Percentiles rank a stretch among this genome's conserved stretches.
Evolutionary conservation across 495 filamentous ascomycete genomes (phyloP).

Genomic region (Evansstolkia leycettana): DNA sequence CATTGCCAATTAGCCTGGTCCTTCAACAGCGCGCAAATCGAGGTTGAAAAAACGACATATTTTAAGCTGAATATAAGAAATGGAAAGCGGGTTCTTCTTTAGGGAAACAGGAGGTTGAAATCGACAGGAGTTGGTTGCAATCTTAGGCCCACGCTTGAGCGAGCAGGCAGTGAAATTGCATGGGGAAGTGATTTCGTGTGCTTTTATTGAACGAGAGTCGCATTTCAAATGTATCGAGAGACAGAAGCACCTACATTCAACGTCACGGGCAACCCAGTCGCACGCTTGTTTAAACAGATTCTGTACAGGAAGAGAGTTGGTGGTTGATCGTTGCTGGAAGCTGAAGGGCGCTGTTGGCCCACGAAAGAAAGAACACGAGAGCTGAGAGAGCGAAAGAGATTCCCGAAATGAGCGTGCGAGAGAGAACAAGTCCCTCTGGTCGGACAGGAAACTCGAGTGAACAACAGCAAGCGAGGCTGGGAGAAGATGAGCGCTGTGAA

Average conservation of each 20-base stretch:
- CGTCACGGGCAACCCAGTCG: slow-evolving; percentile 20
- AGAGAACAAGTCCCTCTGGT: slow-evolving; percentile 35
- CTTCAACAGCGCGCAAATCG: no score
- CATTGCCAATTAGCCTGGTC: no score
- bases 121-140: no score
- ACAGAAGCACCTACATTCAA: slow-evolving; percentile 21
- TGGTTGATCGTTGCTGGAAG: not conserved
- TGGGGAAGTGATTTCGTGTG: no score
- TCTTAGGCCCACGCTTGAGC: no score
- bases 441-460: slow-evolving; percentile 25
- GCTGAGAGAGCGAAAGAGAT: slow-evolving; percentile 18
- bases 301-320: slow-evolving; percentile 21
- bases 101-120: no score
- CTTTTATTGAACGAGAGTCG: no score
- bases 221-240: no score
- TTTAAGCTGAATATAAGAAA: no score
- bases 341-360: not conserved
- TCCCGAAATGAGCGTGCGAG: slow-evolving; percentile 32
- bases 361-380: slow-evolving; percentile 3
- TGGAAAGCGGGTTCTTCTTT: no score
- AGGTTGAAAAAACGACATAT: no score
- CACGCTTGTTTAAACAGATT: slow-evolving; percentile 11
- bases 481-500: slow-evolving; percentile 8
- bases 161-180: no score
- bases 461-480: slow-evolving; percentile 4